These are phyloP conservation scores for Elaeis oleifera DNA, from an alignment of 202 grass and related monocot genomes.

Conservation along the genomic window DNA sequence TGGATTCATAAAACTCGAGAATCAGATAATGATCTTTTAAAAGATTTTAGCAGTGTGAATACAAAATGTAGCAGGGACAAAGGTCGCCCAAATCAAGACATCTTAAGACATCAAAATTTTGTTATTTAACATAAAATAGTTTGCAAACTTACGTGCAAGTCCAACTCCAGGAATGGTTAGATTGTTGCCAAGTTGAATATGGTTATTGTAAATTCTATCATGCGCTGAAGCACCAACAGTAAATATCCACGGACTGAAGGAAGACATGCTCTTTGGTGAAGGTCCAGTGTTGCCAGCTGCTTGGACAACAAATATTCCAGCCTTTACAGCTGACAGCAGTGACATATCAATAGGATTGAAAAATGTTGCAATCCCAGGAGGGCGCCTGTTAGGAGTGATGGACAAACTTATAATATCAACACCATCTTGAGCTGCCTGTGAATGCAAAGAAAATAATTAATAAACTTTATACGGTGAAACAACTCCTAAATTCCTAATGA, in stretches of 20 bases:
- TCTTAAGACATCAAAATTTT: no score
- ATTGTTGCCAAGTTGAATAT: constrained; percentile 84
- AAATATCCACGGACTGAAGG: constrained; percentile 99
- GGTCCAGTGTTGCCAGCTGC: constrained; percentile 97
- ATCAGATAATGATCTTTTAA: no score
- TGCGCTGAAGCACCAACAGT: constrained; percentile 90
- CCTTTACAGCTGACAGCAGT: constrained; percentile 71
- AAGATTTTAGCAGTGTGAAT: no score
- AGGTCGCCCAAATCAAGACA: background rate
- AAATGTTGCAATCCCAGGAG: constrained; percentile 82
- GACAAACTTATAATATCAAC: constrained; percentile 96
- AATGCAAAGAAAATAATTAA: constrained; percentile 17
- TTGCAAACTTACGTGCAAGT: constrained; percentile 74
- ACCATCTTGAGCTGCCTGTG: constrained; percentile 90
- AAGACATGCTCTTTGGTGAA: constrained; percentile 82
- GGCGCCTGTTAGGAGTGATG: constrained; percentile 90
- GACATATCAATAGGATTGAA: constrained; percentile 99
- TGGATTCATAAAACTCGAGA: background rate
- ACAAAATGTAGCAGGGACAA: no score
- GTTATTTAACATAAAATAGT: no score
- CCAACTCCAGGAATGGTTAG: constrained; percentile 80
- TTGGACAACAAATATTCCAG: constrained; percentile 95
- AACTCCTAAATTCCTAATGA: background rate
- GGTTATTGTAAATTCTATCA: constrained; percentile 85
- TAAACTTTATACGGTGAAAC: constrained; percentile 5